Conservation (phyloP, 2,329 filamentous ascomycete genomes). For the Byssothecium circinans region DNA sequence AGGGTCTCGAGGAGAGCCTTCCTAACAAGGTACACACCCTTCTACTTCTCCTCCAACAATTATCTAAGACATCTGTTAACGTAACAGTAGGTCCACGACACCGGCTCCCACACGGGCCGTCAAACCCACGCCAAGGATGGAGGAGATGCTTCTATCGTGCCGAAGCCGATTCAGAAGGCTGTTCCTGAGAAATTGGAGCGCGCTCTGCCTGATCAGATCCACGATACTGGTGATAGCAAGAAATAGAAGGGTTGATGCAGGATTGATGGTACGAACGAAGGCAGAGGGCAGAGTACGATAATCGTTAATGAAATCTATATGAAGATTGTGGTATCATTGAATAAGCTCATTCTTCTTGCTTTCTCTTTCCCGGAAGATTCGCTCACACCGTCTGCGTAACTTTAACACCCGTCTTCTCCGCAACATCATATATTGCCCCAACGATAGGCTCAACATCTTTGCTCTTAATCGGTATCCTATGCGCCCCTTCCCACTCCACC, state of each 20-base stretch:
- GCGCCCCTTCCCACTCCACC: conserved; percentile 73
- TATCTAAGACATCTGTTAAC: background rate
- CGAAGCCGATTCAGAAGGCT: conserved; percentile 48
- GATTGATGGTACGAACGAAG: no score
- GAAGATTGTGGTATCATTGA: background rate
- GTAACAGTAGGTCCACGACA: conserved; percentile 41
- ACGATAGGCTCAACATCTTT: conserved; percentile 64
- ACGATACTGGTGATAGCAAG: conserved; percentile 41
- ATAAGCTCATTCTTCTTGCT: background rate
- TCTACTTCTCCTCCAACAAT: background rate
- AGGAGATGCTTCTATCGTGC: conserved; percentile 44
- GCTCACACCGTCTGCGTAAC: conserved; percentile 38
- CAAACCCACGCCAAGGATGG: conserved; percentile 17
- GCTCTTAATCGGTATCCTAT: conserved; percentile 70
- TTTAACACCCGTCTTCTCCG: conserved; percentile 52
- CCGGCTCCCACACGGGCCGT: conserved; percentile 39
- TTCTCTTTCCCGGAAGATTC: no score
- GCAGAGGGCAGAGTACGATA: no score
- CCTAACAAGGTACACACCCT: conserved; percentile 36
- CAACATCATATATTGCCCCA: conserved; percentile 55
- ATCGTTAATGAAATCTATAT: no score
- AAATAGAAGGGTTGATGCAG: background rate
- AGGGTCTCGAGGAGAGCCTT: conserved; percentile 44
- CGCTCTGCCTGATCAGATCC: conserved; percentile 47
- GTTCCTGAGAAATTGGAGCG: conserved; percentile 50